Percentiles rank a stretch among this genome's conserved stretches.
phyloP scores from a whole-genome alignment of 352 stramenopile genomes.

The Halophytophthora polymorphica region DNA sequence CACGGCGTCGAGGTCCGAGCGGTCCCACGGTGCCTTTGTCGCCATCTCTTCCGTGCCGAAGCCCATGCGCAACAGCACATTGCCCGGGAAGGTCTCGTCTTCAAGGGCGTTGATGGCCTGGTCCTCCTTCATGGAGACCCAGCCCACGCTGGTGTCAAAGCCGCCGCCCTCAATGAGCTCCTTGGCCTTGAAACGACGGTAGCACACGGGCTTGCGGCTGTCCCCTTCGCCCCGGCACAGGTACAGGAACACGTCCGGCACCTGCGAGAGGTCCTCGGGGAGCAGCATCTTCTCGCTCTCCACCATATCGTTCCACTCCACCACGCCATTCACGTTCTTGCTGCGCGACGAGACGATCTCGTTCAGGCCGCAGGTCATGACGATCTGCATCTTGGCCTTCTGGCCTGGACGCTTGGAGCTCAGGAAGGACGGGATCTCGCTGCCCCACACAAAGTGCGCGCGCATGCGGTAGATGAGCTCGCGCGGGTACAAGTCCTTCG shows the following conservation, averaged over 20 bases:
- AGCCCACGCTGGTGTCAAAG: constrained; percentile 58
- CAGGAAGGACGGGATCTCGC: constrained; percentile 70
- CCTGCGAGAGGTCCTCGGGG: constrained; percentile 62
- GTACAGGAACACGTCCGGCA: constrained; percentile 89
- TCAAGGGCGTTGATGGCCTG: constrained; percentile 71
- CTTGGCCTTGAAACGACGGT: constrained; percentile 73
- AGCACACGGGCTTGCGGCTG: constrained; percentile 66
- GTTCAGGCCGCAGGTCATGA: constrained; percentile 62
- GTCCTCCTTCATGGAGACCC: constrained; percentile 84
- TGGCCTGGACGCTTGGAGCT: constrained; percentile 67
- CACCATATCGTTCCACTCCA: constrained; percentile 82
- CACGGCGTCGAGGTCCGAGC: constrained; percentile 48
- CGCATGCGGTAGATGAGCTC: constrained; percentile 68
- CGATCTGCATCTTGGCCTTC: constrained; percentile 76
- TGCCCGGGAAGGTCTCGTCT: constrained; percentile 80
- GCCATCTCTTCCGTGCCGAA: constrained; percentile 77
- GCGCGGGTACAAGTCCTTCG: constrained; percentile 52
- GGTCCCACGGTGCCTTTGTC: constrained; percentile 50
- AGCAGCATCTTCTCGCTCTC: constrained; percentile 78
- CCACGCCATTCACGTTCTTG: constrained; percentile 74
- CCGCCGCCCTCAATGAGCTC: constrained; percentile 60
- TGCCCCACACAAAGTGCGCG: constrained; percentile 72
- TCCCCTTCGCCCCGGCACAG: constrained; percentile 69
- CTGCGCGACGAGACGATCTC: constrained; percentile 52
- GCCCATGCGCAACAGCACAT: constrained; percentile 71